phyloP scores from a whole-genome alignment of 805 yeast genomes.

The Candida broadrunensis region DNA sequence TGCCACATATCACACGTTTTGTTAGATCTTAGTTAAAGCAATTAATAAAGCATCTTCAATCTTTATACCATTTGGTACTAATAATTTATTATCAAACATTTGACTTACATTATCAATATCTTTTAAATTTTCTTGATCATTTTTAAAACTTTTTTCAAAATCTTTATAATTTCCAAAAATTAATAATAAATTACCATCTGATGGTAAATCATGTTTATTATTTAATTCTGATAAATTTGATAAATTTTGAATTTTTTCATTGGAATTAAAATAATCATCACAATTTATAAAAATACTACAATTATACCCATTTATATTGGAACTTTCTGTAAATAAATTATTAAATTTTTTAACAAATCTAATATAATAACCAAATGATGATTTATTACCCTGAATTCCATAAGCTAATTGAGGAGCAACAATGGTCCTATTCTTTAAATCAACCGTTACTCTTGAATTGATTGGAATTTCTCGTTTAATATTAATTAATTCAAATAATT shows the following conservation, averaged over 20 bases:
- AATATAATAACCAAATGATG: conserved; percentile 71
- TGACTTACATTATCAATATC: conserved; percentile 54
- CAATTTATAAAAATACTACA: conserved; percentile 63
- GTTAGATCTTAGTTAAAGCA: conserved; percentile 45
- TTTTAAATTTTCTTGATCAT: conserved; percentile 48
- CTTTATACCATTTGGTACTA: conserved; percentile 53
- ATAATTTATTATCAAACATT: conserved; percentile 65
- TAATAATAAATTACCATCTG: conserved; percentile 41
- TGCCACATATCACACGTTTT: no score
- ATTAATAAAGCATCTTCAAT: conserved; percentile 72
- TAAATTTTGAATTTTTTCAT: conserved; percentile 15
- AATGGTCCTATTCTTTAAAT: conserved; percentile 54
- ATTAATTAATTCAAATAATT: conserved; percentile 53
- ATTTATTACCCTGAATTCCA: conserved; percentile 56
- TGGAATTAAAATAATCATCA: conserved; percentile 54
- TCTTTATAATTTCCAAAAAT: conserved; percentile 66
- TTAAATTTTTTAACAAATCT: conserved; percentile 62
- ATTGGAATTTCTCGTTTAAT: conserved; percentile 61
- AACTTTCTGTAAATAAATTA: conserved; percentile 67
- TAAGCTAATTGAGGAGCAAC: conserved; percentile 75
- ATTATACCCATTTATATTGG: conserved; percentile 63
- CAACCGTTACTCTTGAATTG: conserved; percentile 79
- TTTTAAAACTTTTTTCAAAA: conserved; percentile 48
- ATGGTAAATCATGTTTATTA: neutral
- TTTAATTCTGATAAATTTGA: neutral